Evolutionary conservation across 163 green algal genomes (phyloP), one percentile per base, ranked within the genome.

Genomic region (Chlorella variabilis): DNA sequence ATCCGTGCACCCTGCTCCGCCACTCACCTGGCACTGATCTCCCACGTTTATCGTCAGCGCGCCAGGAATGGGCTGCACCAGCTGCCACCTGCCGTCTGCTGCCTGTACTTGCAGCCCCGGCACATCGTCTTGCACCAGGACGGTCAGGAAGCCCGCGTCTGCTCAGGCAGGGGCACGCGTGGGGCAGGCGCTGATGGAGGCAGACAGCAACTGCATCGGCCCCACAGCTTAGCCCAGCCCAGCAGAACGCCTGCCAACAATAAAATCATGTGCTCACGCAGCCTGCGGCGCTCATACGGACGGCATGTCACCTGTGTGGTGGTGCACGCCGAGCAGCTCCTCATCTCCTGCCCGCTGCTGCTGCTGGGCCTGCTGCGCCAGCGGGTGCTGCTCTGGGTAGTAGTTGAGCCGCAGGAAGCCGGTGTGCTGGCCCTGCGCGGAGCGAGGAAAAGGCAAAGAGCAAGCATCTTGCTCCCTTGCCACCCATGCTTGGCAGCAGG

Each of bases 41-140:
- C 90, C 88, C n/a, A 94, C 80, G 61, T 94, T 94, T 42, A 94
- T 88, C 36, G 89, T 90, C 36, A 95, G 86, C 2, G 88, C 89
- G 36, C 75, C 78, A 11, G 49, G 48, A 4, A 84, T 42, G 11
- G 90, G 88, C n/a, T 84, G 9, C 39, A 94, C 71, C 21, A 80
- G 11, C 29, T 87, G 69, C 86, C 85, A 91, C 36, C 51, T 41
- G 34, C 81, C 76, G 29, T 80, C 62, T 23, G 33, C 36, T 25
- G 45, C 56, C 51, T 70, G 34, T 58, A 89, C 81, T 76, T 94
- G 78, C 48, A 93, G 83, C 0, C 88, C 90, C 18, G 68, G 31
- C 38, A 88, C 82, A 9, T 87, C 67, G 4, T 89, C 85, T 49
- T 93, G 88, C 23, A 87, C 82, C 36, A 94, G 56, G 23, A 94